A percentile compares a stretch with the other conserved stretches of the same genome.
phyloP scores from a whole-genome alignment of 345 rosid species.

The Hypericum androsaemum region DNA sequence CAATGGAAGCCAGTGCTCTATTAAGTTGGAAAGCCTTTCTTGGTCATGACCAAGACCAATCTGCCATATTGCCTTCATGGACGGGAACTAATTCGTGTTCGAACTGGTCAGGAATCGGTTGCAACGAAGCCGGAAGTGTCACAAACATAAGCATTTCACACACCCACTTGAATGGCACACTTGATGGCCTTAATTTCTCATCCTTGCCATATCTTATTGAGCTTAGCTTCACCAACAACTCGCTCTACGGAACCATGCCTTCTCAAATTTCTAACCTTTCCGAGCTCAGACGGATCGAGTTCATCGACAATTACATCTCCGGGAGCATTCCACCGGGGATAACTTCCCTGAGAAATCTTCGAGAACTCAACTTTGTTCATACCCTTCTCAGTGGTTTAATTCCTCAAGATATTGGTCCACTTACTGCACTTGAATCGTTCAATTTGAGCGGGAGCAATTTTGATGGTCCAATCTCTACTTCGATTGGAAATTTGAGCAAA shows the following conservation, averaged over 20 bases:
- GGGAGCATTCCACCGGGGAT: too few species aligned
- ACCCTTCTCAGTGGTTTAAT: too few species aligned
- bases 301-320: conserved; percentile 14
- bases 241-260: conserved; percentile 6
- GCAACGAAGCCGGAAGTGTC: not conserved
- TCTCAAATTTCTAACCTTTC: not conserved
- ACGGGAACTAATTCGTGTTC: not conserved
- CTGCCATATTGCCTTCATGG: not conserved
- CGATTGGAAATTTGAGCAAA: too few species aligned
- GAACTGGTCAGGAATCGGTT: not conserved
- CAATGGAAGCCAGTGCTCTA: not conserved
- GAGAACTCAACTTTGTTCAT: too few species aligned
- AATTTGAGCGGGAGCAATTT: too few species aligned
- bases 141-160: not conserved
- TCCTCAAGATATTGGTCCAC: too few species aligned
- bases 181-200: conserved; percentile 4
- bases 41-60: not conserved
- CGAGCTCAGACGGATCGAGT: conserved; percentile 2
- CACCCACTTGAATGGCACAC: conserved; percentile 2
- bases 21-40: not conserved
- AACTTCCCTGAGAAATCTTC: too few species aligned
- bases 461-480: too few species aligned
- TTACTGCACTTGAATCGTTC: too few species aligned
- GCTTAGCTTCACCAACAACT: not conserved
- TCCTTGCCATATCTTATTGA: conserved; percentile 1